phyloP scores from a whole-genome alignment of 306 rosid genomes.

The Dryas alaskensis region DNA sequence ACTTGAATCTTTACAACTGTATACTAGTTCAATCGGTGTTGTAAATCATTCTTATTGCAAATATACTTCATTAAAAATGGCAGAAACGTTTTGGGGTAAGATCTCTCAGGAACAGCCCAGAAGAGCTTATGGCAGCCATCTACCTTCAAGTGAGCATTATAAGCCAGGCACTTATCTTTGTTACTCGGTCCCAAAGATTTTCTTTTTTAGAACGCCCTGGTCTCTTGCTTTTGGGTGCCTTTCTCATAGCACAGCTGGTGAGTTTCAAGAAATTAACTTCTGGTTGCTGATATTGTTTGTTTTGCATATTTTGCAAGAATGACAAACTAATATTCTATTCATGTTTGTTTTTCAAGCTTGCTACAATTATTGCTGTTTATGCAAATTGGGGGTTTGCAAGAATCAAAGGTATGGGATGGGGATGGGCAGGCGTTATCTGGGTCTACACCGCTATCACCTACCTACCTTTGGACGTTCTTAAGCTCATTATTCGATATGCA shows the following conservation, averaged over 20 bases:
- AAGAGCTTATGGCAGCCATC: conserved; percentile 76
- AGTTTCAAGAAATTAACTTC: conserved; percentile 21
- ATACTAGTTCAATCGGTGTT: not conserved
- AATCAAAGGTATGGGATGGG: conserved; percentile 79
- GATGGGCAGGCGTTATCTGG: conserved; percentile 94
- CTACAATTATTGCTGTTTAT: conserved; percentile 77
- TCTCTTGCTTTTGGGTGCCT: conserved; percentile 50
- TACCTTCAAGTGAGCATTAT: conserved; percentile 91
- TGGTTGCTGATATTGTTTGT: not conserved
- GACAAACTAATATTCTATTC: not conserved
- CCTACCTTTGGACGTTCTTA: conserved; percentile 67
- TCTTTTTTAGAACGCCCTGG: conserved; percentile 89
- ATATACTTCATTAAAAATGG: not conserved
- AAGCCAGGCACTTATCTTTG: conserved; percentile 93
- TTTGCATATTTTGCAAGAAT: not conserved
- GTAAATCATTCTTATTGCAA: not conserved
- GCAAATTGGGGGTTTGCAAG: conserved; percentile 75
- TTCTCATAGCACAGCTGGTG: conserved; percentile 69
- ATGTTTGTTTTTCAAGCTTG: conserved; percentile 36
- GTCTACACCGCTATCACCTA: conserved; percentile 66
- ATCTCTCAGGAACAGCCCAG: conserved; percentile 36
- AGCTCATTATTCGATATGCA: conserved; percentile 62
- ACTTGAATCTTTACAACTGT: too few species aligned
- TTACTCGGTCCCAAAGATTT: conserved; percentile 83
- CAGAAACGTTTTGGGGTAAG: conserved; percentile 73